Evolutionary conservation across 1,284 basidiomycete genomes (phyloP).

Genomic region (Meira nashicola): DNA sequence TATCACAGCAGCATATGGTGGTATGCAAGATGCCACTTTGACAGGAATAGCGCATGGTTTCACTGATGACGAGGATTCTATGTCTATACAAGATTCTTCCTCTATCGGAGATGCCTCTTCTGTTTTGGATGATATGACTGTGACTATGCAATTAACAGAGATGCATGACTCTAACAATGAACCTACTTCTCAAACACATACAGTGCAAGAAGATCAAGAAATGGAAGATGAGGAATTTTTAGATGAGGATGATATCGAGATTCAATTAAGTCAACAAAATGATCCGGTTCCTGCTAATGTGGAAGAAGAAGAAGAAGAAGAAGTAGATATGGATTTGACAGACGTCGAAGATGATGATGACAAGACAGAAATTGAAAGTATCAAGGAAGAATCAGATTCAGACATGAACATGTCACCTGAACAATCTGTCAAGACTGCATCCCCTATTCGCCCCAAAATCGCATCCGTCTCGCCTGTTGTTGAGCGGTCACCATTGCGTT

Average conservation of each 20-base stretch:
- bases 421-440: constrained; percentile 4
- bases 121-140: neutral
- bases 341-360: constrained; percentile 5
- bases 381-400: constrained; percentile 10
- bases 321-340: constrained; percentile 14
- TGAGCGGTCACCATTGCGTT: neutral
- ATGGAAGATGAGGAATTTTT: neutral
- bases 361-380: neutral
- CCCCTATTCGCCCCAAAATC: neutral
- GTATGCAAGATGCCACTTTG: constrained; percentile 14
- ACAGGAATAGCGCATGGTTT: neutral
- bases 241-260: neutral
- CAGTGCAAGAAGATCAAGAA: neutral
- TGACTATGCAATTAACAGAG: constrained; percentile 11
- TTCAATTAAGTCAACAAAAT: no score
- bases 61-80: constrained; percentile 8
- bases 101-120: neutral
- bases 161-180: constrained; percentile 23
- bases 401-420: constrained; percentile 7
- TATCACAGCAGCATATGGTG: constrained; percentile 4
- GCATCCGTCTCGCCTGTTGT: neutral
- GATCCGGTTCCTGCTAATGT: constrained; percentile 20
- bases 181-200: constrained; percentile 9
- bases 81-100: neutral
- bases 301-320: constrained; percentile 6